Base-by-base conservation (phyloP, 2,329 filamentous ascomycete species). In the Graphilbum fragrans region DNA sequence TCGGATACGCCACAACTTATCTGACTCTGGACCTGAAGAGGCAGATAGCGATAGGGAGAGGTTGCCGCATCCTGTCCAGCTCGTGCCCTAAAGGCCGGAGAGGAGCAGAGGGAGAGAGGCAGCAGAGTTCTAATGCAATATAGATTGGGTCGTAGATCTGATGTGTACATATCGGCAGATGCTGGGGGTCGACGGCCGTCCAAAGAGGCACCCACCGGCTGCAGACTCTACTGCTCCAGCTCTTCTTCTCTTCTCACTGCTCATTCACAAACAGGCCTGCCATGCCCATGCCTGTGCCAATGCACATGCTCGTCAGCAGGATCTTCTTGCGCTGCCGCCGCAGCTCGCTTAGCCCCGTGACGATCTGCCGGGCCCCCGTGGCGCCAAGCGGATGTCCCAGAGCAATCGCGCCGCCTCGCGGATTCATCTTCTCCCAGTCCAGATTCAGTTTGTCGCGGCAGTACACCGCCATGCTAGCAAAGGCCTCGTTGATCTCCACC, bases 381-480 rank as follows among this genome's bases (percentile, higher is more conserved):
- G 77, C 74, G 23, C 84, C 85, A 3, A 46, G 41, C 5, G 43
- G 85, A 60, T 92, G 85, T 40, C 85, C 85, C 0, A 92, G 70
- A 3, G 85, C 85, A 56, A 92, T 90, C 49, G 85, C 85, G 48
- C 85, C 85, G 51, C 85, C 85, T 45, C 82, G 71, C 21, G 80
- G 73, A 65, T 92, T 92, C 72, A 92, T 74, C 75, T 87, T 90
- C 53, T 71, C 61, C 61, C 72, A 74, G 56, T 84, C 79, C 39
- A 90, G 66, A 49, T 75, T 75, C 39, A 92, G 70, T 50, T 67
- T 76, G 54, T 86, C 72, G 42, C 83, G 66, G 65, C 87, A 94
- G 74, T 95, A 96, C 23, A 95, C 88, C 1, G 86, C 88, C 92
- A 96, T 96, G 40, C 84, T 92, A 19, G 88, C 90, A 55, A 98